These are phyloP conservation scores for Erythrophleum fordii DNA, from an alignment of 306 rosid species.

Conservation along the genomic window DNA sequence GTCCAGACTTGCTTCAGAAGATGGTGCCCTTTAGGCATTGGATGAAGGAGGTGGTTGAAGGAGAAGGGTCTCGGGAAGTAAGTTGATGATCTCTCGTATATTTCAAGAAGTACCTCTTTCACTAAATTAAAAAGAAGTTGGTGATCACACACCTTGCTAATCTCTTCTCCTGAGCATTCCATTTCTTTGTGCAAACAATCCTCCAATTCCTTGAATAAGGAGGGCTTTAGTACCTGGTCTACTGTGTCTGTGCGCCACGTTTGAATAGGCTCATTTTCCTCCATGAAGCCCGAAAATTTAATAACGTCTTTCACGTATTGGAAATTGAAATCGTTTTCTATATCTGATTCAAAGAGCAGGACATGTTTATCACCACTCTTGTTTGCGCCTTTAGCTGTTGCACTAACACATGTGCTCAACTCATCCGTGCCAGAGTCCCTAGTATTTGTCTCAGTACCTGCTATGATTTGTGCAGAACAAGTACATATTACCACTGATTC, in stretches of 20 bases:
- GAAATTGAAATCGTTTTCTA: constrained; percentile 48
- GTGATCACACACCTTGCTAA: constrained; percentile 41
- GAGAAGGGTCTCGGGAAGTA: constrained; percentile 64
- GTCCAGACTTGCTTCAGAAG: constrained; percentile 64
- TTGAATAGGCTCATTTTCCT: constrained; percentile 46
- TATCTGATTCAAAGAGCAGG: constrained; percentile 27
- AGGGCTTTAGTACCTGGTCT: constrained; percentile 59
- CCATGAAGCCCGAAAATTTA: constrained; percentile 62
- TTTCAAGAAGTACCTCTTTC: constrained; percentile 58
- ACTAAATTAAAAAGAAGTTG: constrained; percentile 69
- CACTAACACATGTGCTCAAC: constrained; percentile 22
- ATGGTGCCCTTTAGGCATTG: constrained; percentile 54
- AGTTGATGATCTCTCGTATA: constrained; percentile 60
- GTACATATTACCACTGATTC: background rate
- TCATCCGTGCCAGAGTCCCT: constrained; percentile 27
- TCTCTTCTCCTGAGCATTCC: constrained; percentile 41
- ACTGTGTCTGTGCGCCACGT: constrained; percentile 40
- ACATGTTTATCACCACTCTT: constrained; percentile 23
- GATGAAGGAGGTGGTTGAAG: constrained; percentile 47
- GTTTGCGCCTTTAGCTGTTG: constrained; percentile 31
- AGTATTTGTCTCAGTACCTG: constrained; percentile 41
- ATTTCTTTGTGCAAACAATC: constrained; percentile 42
- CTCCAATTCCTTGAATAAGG: constrained; percentile 58
- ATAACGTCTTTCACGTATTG: constrained; percentile 62
- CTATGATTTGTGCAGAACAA: constrained; percentile 25